These are phyloP conservation scores for Groenewaldozyma tartarivorans DNA, from an alignment of 805 yeast species.

Conservation along the genomic window DNA sequence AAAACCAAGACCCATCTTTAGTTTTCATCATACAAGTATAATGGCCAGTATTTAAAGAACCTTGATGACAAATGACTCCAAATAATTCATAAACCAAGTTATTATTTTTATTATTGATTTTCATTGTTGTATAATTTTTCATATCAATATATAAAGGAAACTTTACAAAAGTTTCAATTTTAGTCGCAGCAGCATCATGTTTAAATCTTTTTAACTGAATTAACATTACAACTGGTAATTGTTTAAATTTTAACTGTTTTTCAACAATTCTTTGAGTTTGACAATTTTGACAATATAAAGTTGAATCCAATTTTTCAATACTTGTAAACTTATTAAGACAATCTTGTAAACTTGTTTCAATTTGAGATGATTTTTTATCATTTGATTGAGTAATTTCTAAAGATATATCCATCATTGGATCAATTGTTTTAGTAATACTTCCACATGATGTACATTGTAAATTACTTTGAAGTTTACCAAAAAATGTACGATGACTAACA, in stretches of 20 bases:
- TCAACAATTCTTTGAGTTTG: conserved; percentile 51
- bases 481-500: conserved; percentile 70
- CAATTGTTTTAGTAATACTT: conserved; percentile 57
- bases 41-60: conserved; percentile 94
- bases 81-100: conserved; percentile 63
- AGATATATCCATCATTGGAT: conserved; percentile 85
- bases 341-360: conserved; percentile 33
- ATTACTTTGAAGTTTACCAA: conserved; percentile 74
- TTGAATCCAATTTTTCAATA: conserved; percentile 65
- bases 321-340: conserved; percentile 73
- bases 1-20: conserved; percentile 74
- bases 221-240: conserved; percentile 67
- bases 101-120: conserved; percentile 7
- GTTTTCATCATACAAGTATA: conserved; percentile 72
- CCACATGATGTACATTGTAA: conserved; percentile 63
- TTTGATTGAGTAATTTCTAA: conserved; percentile 47
- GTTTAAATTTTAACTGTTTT: conserved; percentile 60
- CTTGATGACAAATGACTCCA: conserved; percentile 82
- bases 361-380: conserved; percentile 12
- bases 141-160: conserved; percentile 70
- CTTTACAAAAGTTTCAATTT: conserved; percentile 64
- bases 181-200: conserved; percentile 43
- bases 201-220: conserved; percentile 74
- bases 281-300: conserved; percentile 65
- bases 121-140: conserved; percentile 39